These are phyloP conservation scores for Ormosia semicastrata DNA, from an alignment of 306 rosid genomes.

Conservation along the genomic window DNA sequence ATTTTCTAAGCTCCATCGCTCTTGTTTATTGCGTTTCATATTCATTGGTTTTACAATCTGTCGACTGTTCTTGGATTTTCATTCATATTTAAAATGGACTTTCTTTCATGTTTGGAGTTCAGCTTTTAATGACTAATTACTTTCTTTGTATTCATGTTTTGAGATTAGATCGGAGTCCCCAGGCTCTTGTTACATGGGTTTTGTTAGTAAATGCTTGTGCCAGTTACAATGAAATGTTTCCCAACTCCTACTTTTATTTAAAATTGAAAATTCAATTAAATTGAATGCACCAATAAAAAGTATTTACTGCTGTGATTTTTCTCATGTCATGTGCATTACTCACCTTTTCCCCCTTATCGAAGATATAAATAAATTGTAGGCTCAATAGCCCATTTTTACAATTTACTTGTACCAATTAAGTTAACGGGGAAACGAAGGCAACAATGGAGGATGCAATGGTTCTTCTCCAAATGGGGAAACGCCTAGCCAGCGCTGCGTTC, in stretches of 20 bases:
- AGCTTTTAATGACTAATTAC: constrained; percentile 33
- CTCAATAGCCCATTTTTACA: neutral
- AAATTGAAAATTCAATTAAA: neutral
- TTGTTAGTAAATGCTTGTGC: constrained; percentile 60
- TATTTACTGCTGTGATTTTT: neutral
- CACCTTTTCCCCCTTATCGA: neutral
- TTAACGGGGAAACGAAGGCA: too few relatives aligned
- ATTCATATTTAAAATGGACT: neutral
- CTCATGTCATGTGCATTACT: neutral
- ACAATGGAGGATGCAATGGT: constrained; percentile 94
- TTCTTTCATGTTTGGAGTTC: constrained; percentile 29
- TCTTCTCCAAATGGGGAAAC: constrained; percentile 91
- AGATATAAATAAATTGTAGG: neutral
- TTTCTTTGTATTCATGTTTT: neutral
- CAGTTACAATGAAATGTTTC: constrained; percentile 35
- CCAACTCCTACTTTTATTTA: neutral
- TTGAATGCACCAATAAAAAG: constrained; percentile 1
- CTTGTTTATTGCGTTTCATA: constrained; percentile 31
- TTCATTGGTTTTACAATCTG: constrained; percentile 36
- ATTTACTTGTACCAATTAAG: neutral
- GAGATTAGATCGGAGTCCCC: constrained; percentile 35
- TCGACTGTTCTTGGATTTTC: neutral
- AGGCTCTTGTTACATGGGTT: constrained; percentile 1
- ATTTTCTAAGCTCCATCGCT: too few relatives aligned
- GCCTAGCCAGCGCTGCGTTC: constrained; percentile 85